Conservation (phyloP, 495 filamentous ascomycete species). For the Penicillium simplicissimum region DNA sequence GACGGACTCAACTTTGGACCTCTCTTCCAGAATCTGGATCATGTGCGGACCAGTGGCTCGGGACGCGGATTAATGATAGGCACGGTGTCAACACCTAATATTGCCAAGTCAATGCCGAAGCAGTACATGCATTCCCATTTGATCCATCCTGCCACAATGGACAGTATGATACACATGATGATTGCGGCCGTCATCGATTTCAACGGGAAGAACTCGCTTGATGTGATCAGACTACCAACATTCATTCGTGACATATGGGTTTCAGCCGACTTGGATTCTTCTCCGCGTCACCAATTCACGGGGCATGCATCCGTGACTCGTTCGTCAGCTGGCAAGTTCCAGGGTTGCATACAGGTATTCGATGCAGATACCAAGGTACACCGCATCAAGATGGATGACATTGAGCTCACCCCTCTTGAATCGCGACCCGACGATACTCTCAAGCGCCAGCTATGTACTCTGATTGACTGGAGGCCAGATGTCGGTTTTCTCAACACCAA, state of each 20-base stretch:
- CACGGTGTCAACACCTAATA: conserved; percentile 28
- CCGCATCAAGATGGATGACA: conserved; percentile 27
- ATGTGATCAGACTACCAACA: conserved; percentile 26
- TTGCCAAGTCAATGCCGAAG: conserved; percentile 32
- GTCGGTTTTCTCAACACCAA: conserved; percentile 22
- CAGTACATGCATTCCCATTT: conserved; percentile 31
- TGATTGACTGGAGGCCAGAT: conserved; percentile 27
- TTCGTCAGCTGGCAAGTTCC: conserved; percentile 21
- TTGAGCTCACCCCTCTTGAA: conserved; percentile 33
- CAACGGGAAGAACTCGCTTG: conserved; percentile 21
- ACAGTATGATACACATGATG: conserved; percentile 40
- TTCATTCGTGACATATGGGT: conserved; percentile 34
- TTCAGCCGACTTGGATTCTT: conserved; percentile 25
- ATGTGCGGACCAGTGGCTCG: conserved; percentile 17
- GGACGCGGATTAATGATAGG: conserved; percentile 20
- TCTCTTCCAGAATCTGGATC: conserved; percentile 26
- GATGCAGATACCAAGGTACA: conserved; percentile 10
- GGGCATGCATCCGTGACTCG: conserved; percentile 24
- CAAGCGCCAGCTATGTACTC: conserved; percentile 24
- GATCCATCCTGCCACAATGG: conserved; percentile 42
- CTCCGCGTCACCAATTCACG: conserved; percentile 13
- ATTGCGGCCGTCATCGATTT: conserved; percentile 28
- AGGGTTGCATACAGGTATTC: conserved; percentile 27
- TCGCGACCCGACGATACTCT: conserved; percentile 7
- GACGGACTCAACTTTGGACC: conserved; percentile 29